Conservation (phyloP, 2,329 filamentous ascomycete species). For the Alternaria tenuissima region DNA sequence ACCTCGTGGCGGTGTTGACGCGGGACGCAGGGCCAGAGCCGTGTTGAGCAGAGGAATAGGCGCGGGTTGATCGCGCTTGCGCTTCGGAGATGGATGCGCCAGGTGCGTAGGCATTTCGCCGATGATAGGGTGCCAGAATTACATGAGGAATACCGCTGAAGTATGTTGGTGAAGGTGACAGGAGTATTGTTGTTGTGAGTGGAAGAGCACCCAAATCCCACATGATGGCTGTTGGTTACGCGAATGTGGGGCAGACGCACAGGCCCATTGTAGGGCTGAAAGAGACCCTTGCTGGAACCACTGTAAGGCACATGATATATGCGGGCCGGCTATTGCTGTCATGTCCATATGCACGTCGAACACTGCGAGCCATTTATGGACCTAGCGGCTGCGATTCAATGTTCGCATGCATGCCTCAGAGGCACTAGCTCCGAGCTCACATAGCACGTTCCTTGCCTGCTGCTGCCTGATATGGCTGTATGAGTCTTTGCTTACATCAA, state of each 20-base stretch:
- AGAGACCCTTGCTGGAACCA: conserved; percentile 12
- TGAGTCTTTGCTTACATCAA: background rate
- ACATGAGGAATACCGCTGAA: conserved; percentile 37
- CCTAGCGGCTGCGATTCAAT: background rate
- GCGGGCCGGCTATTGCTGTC: conserved; percentile 11
- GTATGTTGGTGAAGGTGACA: background rate
- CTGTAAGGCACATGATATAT: conserved; percentile 14
- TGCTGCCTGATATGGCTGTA: conserved; percentile 22
- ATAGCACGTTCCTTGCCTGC: conserved; percentile 9
- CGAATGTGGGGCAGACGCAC: conserved; percentile 32
- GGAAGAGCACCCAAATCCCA: conserved; percentile 17
- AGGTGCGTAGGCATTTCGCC: conserved; percentile 48
- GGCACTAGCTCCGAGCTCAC: conserved; percentile 1
- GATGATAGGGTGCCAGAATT: conserved; percentile 23
- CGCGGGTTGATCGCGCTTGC: conserved; percentile 48
- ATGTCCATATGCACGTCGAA: background rate
- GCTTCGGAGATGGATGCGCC: conserved; percentile 49
- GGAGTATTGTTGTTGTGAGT: conserved; percentile 12
- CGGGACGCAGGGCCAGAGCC: conserved; percentile 39
- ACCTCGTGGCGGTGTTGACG: conserved; percentile 35
- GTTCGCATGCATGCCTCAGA: background rate
- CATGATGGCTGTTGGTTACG: conserved; percentile 26
- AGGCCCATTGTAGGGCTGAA: conserved; percentile 32
- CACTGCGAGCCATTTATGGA: background rate
- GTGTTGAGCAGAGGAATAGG: conserved; percentile 45